phyloP scores from a whole-genome alignment of 78 protist genomes.

The Protostelium mycophagum region DNA sequence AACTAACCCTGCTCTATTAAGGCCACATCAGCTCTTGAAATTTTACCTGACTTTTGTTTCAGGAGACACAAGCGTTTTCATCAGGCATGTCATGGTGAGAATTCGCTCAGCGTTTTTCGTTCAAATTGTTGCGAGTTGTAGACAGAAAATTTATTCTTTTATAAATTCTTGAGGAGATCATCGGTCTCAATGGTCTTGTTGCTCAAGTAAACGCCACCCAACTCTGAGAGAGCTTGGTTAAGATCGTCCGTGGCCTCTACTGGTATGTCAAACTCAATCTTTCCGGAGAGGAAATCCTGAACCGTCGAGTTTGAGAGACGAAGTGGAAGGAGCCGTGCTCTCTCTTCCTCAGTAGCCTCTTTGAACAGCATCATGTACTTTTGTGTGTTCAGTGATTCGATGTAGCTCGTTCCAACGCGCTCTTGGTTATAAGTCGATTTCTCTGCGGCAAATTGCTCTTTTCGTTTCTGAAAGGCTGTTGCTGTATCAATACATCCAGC shows the following conservation, averaged over 20 bases:
- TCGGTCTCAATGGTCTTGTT: not conserved
- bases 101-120: no score
- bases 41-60: no score
- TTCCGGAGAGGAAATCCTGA: not conserved
- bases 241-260: not conserved
- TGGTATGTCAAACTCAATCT: not conserved
- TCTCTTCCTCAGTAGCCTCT: not conserved
- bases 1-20: slow-evolving; percentile 61
- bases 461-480: not conserved
- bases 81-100: no score
- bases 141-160: no score
- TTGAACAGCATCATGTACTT: not conserved
- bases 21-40: no score
- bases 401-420: not conserved
- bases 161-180: not conserved
- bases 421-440: not conserved
- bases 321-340: not conserved
- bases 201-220: not conserved
- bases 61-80: no score
- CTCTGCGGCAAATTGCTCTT: not conserved
- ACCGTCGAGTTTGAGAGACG: not conserved
- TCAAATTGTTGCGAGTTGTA: no score
- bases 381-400: not conserved
- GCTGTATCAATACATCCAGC: not conserved
- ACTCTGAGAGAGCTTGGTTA: not conserved